Base-by-base conservation (phyloP, 163 green algal genomes). In the Volvox carteri region DNA sequence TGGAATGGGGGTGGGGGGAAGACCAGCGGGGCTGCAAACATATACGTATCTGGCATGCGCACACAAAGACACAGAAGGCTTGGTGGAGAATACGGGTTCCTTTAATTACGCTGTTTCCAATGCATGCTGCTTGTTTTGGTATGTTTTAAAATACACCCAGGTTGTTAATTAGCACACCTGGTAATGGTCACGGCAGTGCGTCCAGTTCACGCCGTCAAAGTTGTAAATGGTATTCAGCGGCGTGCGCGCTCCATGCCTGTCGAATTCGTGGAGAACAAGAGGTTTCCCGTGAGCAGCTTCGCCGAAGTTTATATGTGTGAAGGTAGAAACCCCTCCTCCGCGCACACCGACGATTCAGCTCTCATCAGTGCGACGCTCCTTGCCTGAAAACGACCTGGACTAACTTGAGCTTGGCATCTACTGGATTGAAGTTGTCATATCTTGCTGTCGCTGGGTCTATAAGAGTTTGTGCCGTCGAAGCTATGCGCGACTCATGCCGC, bases 351-450 rank as follows among this genome's bases (percentile, higher is more conserved):
- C 28, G 54, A 65, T 65, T 65, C 28, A 65, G 28, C 8, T 65
- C 60, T 28, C 23, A 23, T 72, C 25, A 30, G 75, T 35, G 37
- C 67, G 67, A 46, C 33, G 6, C 14, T 48, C 37, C 78, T 58
- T 44, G 73, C 83, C 83, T 81, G 83, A 88, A 88, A 21, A 88
- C 83, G 25, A 88, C 67, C 68, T 88, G 83, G 1, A 88, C 83
- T 1, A 78, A 44, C 6, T 77, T 46, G 3, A 87, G 62, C 19
- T 23, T 87, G 0, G 62, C 80, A 4, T 25, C 14, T 11, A 35
- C 44, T 18, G 80, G 62, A 19, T 87, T 72, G 30, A 87, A 70
- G 7, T 33, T 39, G 19, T 54, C 52, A 37, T 86, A 86, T 37
- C 2, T 41, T 9, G 62, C 60, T 14, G 60, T 65, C 28, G 7